Base-by-base conservation (phyloP, 129 eudicot species). In the Chrysanthemum seticuspe region DNA sequence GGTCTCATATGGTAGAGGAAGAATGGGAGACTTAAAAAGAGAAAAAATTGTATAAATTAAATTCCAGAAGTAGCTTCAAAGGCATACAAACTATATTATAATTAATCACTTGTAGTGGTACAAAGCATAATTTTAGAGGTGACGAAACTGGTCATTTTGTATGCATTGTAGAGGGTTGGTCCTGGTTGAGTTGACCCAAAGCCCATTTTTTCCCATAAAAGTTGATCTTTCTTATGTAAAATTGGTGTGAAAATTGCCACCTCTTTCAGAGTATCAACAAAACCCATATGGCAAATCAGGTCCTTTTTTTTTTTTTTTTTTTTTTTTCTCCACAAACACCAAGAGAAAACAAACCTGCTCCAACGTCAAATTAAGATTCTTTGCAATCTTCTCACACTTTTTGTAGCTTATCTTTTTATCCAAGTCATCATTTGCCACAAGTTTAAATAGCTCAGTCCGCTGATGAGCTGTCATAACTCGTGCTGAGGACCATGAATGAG, bases 401-500 rank as follows among this genome's bases (percentile, higher is more conserved):
- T 79, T 63, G 76, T 78, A 86, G 67, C 91, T 69, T 56, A 94
- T 87, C 76, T 86, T 94, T 74, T 79, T 83, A 60, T 74, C n/a
- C 12, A 74, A 36, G 57, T 79, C 91, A 18, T 94, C 85, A 72
- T 76, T 81, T 10, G 56, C 71, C 21, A 94, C 66, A 67, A 81
- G 85, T 80, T 94, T 83, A 29, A 75, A 76, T 62, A 94, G 97
- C 84, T 90, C 86, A 63, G 82, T 85, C 45, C 97, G 89, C 77
- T 94, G 96, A 62, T 70, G 87, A 70, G 93, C 96, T 74, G 97
- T 83, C 96, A 94, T 90, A 58, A 94, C 91, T 21, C 93, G 80
- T 19, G 64, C 73, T 25, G 97, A 73, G 62, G 92, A 80, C 98
- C 98, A 94, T 51, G 98, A 84, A 72, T 86, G 81, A 12, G 77